phyloP scores from a whole-genome alignment of 2,329 filamentous ascomycete genomes.

The Cladosporium halotolerans region DNA sequence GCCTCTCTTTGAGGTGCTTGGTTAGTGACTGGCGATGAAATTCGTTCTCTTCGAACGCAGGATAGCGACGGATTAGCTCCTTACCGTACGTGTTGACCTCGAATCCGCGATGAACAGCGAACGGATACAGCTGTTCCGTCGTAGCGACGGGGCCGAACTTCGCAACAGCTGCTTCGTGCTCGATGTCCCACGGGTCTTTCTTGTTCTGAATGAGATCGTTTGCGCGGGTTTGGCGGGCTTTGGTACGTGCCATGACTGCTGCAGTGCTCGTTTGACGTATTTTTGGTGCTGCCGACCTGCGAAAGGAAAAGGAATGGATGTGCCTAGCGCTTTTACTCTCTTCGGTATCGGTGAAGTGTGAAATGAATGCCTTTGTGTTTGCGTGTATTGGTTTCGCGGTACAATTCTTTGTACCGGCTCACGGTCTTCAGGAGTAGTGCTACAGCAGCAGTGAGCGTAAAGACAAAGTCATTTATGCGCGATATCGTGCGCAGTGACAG shows the following conservation, averaged over 20 bases:
- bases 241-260: neutral
- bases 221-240: neutral
- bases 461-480: too few species aligned
- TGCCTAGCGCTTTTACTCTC: too few species aligned
- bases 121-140: neutral
- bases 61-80: neutral
- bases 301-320: neutral
- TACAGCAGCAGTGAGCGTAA: too few species aligned
- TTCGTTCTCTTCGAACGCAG: neutral
- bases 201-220: neutral
- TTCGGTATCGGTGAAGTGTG: too few species aligned
- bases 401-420: too few species aligned
- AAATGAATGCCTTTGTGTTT: too few species aligned
- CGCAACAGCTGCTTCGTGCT: neutral
- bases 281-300: too few species aligned
- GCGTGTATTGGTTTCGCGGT: too few species aligned
- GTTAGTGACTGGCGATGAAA: neutral
- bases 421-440: too few species aligned
- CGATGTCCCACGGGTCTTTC: slow-evolving; percentile 5
- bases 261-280: too few species aligned
- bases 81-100: neutral
- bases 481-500: too few species aligned
- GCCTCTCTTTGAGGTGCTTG: neutral
- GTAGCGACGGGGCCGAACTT: neutral
- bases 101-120: neutral